A percentile compares a stretch with the other conserved stretches of the same genome.
Conservation (phyloP, 805 yeast species). For the Cyberlindnera sargentensis region DNA sequence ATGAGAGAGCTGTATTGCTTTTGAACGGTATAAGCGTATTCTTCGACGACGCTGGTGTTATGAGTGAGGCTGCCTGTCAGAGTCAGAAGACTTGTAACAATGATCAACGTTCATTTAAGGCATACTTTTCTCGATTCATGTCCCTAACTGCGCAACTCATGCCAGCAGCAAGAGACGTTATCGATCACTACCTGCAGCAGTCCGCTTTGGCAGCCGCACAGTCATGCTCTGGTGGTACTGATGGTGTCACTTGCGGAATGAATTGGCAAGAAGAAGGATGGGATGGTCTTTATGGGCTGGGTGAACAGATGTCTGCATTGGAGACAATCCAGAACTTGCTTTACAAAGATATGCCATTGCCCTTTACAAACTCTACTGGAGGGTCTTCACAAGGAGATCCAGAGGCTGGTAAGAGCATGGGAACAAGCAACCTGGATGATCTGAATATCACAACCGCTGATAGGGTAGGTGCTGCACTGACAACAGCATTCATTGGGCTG, state of each 20-base stretch:
- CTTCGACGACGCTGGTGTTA: constrained; percentile 43
- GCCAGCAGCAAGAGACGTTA: constrained; percentile 38
- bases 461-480: constrained; percentile 63
- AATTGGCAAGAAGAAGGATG: constrained; percentile 66
- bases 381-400: constrained; percentile 66
- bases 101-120: constrained; percentile 92
- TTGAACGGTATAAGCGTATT: constrained; percentile 50
- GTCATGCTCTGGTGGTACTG: constrained; percentile 82
- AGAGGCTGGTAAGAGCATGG: constrained; percentile 45
- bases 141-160: constrained; percentile 68
- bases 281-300: constrained; percentile 77
- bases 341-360: constrained; percentile 37
- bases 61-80: constrained; percentile 87
- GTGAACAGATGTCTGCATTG: constrained; percentile 85
- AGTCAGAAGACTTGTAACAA: constrained; percentile 53
- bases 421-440: constrained; percentile 10
- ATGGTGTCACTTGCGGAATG: constrained; percentile 83
- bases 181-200: constrained; percentile 29
- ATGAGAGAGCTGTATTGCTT: constrained; percentile 44
- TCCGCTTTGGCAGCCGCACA: constrained; percentile 71
- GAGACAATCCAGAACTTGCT: constrained; percentile 47
- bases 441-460: constrained; percentile 38
- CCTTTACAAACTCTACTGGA: constrained; percentile 57
- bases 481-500: constrained; percentile 50
- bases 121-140: constrained; percentile 67